A percentile compares a stretch with the other conserved stretches of the same genome.
These are phyloP conservation scores for Pelargonium citronellum DNA, from an alignment of 441 rosid species.

Conservation along the genomic window DNA sequence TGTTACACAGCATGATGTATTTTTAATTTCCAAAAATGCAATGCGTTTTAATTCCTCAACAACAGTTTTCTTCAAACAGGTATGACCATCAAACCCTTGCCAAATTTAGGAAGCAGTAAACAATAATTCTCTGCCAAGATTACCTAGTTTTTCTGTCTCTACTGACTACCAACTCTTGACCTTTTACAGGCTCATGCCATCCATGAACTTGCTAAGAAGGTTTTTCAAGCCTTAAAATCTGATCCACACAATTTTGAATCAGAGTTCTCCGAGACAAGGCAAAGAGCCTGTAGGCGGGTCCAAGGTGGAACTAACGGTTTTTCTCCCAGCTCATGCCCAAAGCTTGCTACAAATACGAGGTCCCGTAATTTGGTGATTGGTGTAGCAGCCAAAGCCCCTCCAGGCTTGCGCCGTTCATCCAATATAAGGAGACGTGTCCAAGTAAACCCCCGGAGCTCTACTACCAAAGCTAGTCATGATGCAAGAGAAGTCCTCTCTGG, in stretches of 20 bases:
- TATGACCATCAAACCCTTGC: slow-evolving; percentile 19
- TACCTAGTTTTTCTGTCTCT: background rate
- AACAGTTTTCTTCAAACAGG: slow-evolving; percentile 57
- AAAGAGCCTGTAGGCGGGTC: slow-evolving; percentile 35
- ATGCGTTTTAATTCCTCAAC: slow-evolving; percentile 56
- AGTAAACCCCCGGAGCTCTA: slow-evolving; percentile 11
- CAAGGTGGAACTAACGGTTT: slow-evolving; percentile 27
- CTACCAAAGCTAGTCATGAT: slow-evolving; percentile 8
- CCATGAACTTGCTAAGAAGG: slow-evolving; percentile 49
- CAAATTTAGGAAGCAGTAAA: slow-evolving; percentile 3
- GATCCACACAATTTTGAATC: slow-evolving; percentile 40
- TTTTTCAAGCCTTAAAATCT: slow-evolving; percentile 44
- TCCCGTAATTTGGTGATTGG: slow-evolving; percentile 7
- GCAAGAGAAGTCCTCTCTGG: slow-evolving; percentile 29
- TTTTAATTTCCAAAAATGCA: slow-evolving; percentile 49
- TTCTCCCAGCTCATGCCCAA: slow-evolving; percentile 21
- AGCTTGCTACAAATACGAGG: slow-evolving; percentile 27
- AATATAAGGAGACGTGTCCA: slow-evolving; percentile 24
- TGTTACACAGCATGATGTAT: slow-evolving; percentile 44
- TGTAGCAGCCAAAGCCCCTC: slow-evolving; percentile 19
- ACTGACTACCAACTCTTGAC: slow-evolving; percentile 18
- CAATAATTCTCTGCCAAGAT: background rate
- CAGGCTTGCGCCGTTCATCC: slow-evolving; percentile 18
- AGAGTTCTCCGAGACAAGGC: slow-evolving; percentile 38
- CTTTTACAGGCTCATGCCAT: slow-evolving; percentile 53